Percentiles rank a stretch among this genome's conserved stretches.
Evolutionary conservation across 768 basidiomycete genomes (phyloP).

Genomic region (Favolaschia claudopus): DNA sequence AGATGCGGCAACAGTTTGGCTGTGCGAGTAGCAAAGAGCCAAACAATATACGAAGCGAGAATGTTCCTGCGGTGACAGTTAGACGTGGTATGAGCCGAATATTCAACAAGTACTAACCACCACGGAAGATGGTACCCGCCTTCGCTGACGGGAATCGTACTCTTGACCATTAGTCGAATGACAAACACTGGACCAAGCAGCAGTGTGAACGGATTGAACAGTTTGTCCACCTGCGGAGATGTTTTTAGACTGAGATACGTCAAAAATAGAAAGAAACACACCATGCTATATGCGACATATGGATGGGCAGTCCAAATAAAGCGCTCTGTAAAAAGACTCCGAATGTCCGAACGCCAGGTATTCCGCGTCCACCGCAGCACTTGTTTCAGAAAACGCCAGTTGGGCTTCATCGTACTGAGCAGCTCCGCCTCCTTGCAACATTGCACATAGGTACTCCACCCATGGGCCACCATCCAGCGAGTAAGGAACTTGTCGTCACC

Average conservation of each 20-base stretch:
- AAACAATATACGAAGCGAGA: slow-evolving; percentile 68
- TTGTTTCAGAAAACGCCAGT: slow-evolving; percentile 95
- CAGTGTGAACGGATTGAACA: slow-evolving; percentile 87
- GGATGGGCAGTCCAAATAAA: slow-evolving; percentile 90
- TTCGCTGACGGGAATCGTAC: slow-evolving; percentile 66
- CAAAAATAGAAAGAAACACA: slow-evolving; percentile 43
- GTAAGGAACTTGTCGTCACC: slow-evolving; percentile 96
- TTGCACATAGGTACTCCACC: slow-evolving; percentile 95
- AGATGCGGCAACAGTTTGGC: slow-evolving; percentile 86
- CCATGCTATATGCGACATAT: slow-evolving; percentile 94
- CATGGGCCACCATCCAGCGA: slow-evolving; percentile 95
- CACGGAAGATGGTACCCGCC: slow-evolving; percentile 85
- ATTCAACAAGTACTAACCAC: slow-evolving; percentile 61
- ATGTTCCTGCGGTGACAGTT: slow-evolving; percentile 61
- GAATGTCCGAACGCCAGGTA: slow-evolving; percentile 91
- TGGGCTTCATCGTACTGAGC: slow-evolving; percentile 93
- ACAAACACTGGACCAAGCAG: slow-evolving; percentile 87
- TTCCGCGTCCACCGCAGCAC: slow-evolving; percentile 93
- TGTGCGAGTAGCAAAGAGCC: slow-evolving; percentile 76
- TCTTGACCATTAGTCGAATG: slow-evolving; percentile 78
- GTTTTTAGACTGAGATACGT: too few relatives aligned
- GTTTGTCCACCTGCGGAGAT: slow-evolving; percentile 71
- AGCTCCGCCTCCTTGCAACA: slow-evolving; percentile 86
- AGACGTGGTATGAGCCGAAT: slow-evolving; percentile 10
- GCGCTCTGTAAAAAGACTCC: slow-evolving; percentile 89